These are phyloP conservation scores for Primulina eburnea DNA, from an alignment of 257 asterid species.

Conservation along the genomic window DNA sequence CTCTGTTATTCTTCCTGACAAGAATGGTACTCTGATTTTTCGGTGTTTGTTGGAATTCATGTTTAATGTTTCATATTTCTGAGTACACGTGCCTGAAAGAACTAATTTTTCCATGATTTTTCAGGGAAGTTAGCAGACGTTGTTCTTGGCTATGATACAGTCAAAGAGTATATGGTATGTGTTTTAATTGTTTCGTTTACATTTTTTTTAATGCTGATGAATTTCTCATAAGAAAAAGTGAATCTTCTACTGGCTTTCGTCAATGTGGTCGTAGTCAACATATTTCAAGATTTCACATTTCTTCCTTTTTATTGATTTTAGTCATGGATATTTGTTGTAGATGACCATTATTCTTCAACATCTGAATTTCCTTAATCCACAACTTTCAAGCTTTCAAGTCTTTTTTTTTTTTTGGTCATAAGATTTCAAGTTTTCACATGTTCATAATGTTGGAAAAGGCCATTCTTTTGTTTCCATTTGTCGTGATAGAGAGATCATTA, in stretches of 20 bases:
- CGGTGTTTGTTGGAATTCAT: not conserved
- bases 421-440: too few relatives aligned
- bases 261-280: too few relatives aligned
- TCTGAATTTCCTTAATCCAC: too few relatives aligned
- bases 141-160: constrained; percentile 80
- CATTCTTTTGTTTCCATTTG: not conserved
- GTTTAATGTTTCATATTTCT: not conserved
- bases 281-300: not conserved
- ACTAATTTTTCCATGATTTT: not conserved
- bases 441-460: not conserved
- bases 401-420: too few relatives aligned
- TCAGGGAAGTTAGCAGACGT: constrained; percentile 64
- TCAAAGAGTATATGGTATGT: constrained; percentile 37
- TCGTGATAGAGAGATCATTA: not conserved
- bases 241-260: too few relatives aligned
- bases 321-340: not conserved
- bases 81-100: not conserved
- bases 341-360: not conserved
- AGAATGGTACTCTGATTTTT: constrained; percentile 41
- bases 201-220: not conserved
- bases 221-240: not conserved
- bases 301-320: not conserved
- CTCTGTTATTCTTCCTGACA: constrained; percentile 78
- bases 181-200: not conserved
- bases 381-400: too few relatives aligned